A percentile compares a stretch with the other conserved stretches of the same genome.
These are phyloP conservation scores for Vanrija sp. DNA, from an alignment of 1,284 basidiomycete genomes.

Conservation along the genomic window DNA sequence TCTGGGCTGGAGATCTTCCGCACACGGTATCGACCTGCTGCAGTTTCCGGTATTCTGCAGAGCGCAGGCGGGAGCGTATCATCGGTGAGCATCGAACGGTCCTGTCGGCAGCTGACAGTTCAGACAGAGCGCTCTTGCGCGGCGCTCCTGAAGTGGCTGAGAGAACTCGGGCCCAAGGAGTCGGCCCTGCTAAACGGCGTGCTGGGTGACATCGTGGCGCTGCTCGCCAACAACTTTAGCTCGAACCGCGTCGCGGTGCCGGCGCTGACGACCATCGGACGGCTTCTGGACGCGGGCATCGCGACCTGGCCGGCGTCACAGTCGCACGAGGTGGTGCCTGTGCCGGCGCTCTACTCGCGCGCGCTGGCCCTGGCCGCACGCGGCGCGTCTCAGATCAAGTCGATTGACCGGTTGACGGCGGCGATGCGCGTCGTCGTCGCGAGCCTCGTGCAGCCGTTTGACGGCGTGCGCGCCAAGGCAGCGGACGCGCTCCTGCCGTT, in stretches of 20 bases:
- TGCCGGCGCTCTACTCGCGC: not conserved
- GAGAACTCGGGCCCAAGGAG: constrained; percentile 48
- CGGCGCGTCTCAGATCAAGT: constrained; percentile 58
- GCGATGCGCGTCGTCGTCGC: constrained; percentile 67
- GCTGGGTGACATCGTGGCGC: constrained; percentile 58
- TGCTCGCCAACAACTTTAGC: constrained; percentile 53
- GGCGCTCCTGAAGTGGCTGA: constrained; percentile 54
- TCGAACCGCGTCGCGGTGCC: constrained; percentile 73
- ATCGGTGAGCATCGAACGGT: no score
- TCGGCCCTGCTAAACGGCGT: constrained; percentile 52
- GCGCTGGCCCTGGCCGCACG: constrained; percentile 15
- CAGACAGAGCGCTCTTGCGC: constrained; percentile 69
- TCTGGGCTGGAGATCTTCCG: constrained; percentile 6
- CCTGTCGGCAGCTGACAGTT: no score
- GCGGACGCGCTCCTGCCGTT: constrained; percentile 57
- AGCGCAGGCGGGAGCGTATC: constrained; percentile 76
- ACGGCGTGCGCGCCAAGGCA: constrained; percentile 52
- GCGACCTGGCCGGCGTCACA: not conserved
- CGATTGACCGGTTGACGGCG: constrained; percentile 67
- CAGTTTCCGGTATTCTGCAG: constrained; percentile 69
- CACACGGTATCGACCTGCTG: constrained; percentile 30
- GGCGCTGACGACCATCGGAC: constrained; percentile 66
- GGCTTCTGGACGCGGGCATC: constrained; percentile 61
- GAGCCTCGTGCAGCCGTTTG: constrained; percentile 6
- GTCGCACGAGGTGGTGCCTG: not conserved